Conservation (phyloP, 331 rosid species). For the Rhamnella rubrinervis region DNA sequence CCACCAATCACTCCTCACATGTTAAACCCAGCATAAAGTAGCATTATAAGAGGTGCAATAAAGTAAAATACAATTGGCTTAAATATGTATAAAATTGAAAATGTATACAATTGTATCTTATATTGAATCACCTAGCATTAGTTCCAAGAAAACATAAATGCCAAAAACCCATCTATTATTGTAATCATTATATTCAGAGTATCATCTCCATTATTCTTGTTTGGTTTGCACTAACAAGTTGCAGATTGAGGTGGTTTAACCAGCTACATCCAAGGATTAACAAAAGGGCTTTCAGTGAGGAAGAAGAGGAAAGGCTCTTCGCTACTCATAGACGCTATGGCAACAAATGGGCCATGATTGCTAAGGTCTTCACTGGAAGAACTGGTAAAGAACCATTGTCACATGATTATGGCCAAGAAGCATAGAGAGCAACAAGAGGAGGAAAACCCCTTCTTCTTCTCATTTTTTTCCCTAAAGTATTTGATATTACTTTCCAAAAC, state of each 20-base stretch:
- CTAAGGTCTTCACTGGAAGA: slow-evolving; percentile 71
- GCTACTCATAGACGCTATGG: slow-evolving; percentile 56
- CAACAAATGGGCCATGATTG: slow-evolving; percentile 80
- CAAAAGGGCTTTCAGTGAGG: slow-evolving; percentile 56
- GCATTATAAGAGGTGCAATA: no score
- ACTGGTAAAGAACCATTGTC: slow-evolving; percentile 91
- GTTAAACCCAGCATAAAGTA: no score
- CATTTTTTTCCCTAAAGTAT: slow-evolving; percentile 16
- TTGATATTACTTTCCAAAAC: slow-evolving; percentile 32
- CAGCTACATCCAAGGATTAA: slow-evolving; percentile 75
- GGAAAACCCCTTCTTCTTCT: slow-evolving; percentile 31
- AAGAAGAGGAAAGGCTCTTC: slow-evolving; percentile 64
- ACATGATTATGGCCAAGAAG: slow-evolving; percentile 69
- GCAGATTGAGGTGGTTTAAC: slow-evolving; percentile 82
- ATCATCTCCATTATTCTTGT: background rate
- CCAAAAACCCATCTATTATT: no score
- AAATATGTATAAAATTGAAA: no score
- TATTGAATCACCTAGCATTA: no score
- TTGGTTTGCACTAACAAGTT: slow-evolving; percentile 55
- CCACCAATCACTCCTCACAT: no score
- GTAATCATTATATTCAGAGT: no score
- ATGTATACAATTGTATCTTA: no score
- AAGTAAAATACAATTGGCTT: no score
- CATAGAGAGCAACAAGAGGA: slow-evolving; percentile 60
- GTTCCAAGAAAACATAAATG: no score